Conservation (phyloP, 306 rosid genomes). For the Mucuna pruriens region DNA sequence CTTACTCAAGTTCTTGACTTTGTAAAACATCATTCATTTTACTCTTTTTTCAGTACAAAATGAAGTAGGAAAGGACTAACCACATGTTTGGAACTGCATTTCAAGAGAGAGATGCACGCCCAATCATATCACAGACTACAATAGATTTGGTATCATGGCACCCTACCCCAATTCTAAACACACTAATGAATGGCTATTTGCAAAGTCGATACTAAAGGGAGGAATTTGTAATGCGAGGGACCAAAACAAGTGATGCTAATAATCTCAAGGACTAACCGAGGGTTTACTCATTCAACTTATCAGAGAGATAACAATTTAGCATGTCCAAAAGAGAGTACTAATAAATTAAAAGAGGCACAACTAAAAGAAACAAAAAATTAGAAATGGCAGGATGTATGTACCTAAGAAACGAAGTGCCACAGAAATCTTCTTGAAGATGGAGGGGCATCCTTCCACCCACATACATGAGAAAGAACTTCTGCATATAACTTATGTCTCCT, state of each 20-base stretch:
- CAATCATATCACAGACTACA: too few species aligned
- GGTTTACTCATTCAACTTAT: background rate
- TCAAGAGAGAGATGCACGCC: too few species aligned
- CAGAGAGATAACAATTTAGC: constrained; percentile 1
- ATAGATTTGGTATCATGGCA: too few species aligned
- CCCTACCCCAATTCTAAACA: too few species aligned
- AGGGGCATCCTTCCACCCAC: constrained; percentile 91
- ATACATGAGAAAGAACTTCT: constrained; percentile 85
- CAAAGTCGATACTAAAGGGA: background rate
- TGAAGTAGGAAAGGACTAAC: background rate
- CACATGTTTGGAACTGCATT: too few species aligned
- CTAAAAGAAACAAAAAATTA: background rate
- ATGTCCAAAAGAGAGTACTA: background rate
- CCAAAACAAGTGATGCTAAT: too few species aligned
- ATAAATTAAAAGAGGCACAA: background rate
- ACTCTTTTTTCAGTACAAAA: background rate
- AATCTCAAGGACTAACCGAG: background rate
- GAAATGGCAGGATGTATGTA: constrained; percentile 31
- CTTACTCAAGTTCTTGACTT: background rate
- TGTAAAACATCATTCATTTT: background rate
- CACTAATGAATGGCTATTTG: background rate
- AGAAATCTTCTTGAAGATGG: constrained; percentile 92
- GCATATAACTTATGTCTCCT: constrained; percentile 92
- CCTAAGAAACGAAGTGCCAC: constrained; percentile 94
- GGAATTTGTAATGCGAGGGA: background rate